A percentile compares a stretch with the other conserved stretches of the same genome.
These are phyloP conservation scores for Eutrema japonicum DNA, from an alignment of 345 rosid species.

Conservation along the genomic window DNA sequence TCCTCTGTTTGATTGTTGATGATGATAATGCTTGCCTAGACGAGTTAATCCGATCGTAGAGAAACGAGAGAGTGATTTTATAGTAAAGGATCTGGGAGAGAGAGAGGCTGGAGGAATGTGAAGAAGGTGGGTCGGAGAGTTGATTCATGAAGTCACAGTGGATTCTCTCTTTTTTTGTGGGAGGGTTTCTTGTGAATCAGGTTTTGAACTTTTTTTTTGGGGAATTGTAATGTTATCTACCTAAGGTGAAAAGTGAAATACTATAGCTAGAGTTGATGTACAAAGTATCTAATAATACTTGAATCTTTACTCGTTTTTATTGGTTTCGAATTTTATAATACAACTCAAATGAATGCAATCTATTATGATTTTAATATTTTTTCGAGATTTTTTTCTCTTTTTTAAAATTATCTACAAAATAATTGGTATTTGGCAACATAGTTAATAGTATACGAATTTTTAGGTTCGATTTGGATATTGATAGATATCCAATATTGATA, in stretches of 20 bases:
- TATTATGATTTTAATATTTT: too few relatives aligned
- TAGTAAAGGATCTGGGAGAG: background rate
- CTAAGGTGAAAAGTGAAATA: background rate
- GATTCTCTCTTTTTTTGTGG: conserved; percentile 16
- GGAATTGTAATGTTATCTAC: conserved; percentile 30
- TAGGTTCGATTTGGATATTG: background rate
- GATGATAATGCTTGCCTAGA: conserved; percentile 32
- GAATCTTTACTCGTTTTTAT: background rate
- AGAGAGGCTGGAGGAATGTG: conserved; percentile 18
- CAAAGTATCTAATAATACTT: background rate
- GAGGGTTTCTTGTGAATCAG: conserved; percentile 40
- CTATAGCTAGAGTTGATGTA: background rate
- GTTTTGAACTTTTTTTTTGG: conserved; percentile 27
- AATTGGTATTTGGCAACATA: too few relatives aligned
- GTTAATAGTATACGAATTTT: background rate
- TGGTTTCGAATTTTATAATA: background rate
- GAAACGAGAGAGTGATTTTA: conserved; percentile 24
- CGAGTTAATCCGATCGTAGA: background rate
- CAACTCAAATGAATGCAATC: too few relatives aligned
- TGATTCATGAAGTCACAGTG: conserved; percentile 37
- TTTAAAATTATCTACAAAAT: too few relatives aligned
- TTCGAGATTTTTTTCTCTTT: too few relatives aligned
- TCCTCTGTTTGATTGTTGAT: conserved; percentile 6
- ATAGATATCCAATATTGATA: background rate
- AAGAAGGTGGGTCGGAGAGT: conserved; percentile 40